Evolutionary conservation across 768 basidiomycete species (phyloP).

Genomic region (Xerocomus potaroensis): DNA sequence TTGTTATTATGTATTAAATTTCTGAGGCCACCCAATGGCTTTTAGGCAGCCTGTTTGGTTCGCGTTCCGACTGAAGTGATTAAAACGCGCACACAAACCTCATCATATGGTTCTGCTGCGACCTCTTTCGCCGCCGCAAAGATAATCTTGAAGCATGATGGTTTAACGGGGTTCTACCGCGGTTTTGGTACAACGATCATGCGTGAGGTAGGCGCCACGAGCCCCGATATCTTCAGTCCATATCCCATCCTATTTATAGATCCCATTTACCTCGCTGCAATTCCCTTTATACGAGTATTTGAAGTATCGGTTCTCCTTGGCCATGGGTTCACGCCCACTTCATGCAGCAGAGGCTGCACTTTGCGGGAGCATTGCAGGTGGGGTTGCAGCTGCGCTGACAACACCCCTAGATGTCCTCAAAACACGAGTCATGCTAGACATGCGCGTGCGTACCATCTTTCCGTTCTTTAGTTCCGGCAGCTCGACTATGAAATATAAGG

Average conservation of each 20-base stretch:
- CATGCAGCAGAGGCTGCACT: slow-evolving; percentile 74
- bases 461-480: not conserved
- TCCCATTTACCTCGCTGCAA: slow-evolving; percentile 94
- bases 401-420: slow-evolving; percentile 97
- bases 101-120: slow-evolving; percentile 58
- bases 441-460: slow-evolving; percentile 51
- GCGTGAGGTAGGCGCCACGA: slow-evolving; percentile 44
- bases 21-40: slow-evolving; percentile 10
- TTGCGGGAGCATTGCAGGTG: slow-evolving; percentile 91
- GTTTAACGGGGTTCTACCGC: slow-evolving; percentile 77
- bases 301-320: slow-evolving; percentile 60
- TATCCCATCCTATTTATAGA: slow-evolving; percentile 43
- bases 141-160: slow-evolving; percentile 55
- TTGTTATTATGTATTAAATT: slow-evolving; percentile 4
- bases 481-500: slow-evolving; percentile 33
- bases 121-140: slow-evolving; percentile 61
- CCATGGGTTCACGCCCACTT: slow-evolving; percentile 51
- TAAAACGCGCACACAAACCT: slow-evolving; percentile 89
- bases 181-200: slow-evolving; percentile 81
- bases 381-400: slow-evolving; percentile 81
- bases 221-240: not conserved
- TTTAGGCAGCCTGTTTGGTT: slow-evolving; percentile 81
- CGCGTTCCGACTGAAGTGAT: slow-evolving; percentile 96
- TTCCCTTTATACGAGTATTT: slow-evolving; percentile 93
- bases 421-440: slow-evolving; percentile 94